phyloP scores from a whole-genome alignment of 106 monocot species.

The Dendrobium chrysotoxum region DNA sequence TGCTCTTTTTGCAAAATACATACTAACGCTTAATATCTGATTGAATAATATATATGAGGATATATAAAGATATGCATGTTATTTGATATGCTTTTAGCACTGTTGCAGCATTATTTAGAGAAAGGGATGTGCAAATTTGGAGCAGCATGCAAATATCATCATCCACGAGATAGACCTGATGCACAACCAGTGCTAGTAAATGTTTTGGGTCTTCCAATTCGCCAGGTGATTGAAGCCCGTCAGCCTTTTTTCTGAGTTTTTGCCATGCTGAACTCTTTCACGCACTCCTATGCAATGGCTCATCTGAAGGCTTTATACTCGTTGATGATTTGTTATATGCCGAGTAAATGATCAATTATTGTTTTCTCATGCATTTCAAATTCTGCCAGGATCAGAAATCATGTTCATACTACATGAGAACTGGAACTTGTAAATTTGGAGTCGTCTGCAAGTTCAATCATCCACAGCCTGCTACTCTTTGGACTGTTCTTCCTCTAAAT shows the following conservation, averaged over 20 bases:
- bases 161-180: slow-evolving; percentile 45
- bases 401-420: slow-evolving; percentile 67
- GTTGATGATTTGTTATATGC: background rate
- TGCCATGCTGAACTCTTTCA: background rate
- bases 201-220: slow-evolving; percentile 55
- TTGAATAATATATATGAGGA: too few relatives aligned
- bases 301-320: background rate
- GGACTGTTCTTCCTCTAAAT: slow-evolving; percentile 13
- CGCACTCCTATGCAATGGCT: background rate
- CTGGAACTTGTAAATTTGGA: slow-evolving; percentile 59
- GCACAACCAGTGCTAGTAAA: slow-evolving; percentile 35
- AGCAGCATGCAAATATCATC: slow-evolving; percentile 66
- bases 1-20: too few relatives aligned
- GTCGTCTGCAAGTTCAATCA: slow-evolving; percentile 63
- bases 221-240: slow-evolving; percentile 35
- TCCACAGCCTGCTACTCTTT: slow-evolving; percentile 37
- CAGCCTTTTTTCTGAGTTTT: background rate
- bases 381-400: slow-evolving; percentile 50
- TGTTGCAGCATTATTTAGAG: slow-evolving; percentile 62
- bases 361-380: background rate
- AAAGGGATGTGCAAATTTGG: slow-evolving; percentile 71
- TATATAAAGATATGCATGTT: background rate
- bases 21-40: too few relatives aligned
- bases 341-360: background rate
- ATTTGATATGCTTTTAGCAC: background rate